Percentiles rank a stretch among this genome's conserved stretches.
Conservation (phyloP, 345 rosid species). For the Isatis tinctoria region DNA sequence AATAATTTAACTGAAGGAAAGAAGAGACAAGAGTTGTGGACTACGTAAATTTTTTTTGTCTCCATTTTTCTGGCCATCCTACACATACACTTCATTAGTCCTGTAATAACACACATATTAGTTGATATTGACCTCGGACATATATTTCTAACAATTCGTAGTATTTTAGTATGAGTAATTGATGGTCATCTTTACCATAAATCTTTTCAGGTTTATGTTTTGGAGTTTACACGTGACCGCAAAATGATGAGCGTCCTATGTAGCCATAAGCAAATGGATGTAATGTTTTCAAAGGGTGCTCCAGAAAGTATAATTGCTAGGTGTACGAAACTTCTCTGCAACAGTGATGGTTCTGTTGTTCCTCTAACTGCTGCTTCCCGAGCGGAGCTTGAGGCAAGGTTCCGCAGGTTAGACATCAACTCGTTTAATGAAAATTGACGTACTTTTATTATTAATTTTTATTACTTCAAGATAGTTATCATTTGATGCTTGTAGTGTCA, state of each 20-base stretch:
- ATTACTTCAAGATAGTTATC: constrained; percentile 1
- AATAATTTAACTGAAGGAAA: not conserved
- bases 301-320: constrained; percentile 90
- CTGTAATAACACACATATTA: not conserved
- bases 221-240: constrained; percentile 98
- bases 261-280: constrained; percentile 61
- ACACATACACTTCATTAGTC: not conserved
- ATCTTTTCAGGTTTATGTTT: constrained; percentile 63
- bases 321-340: constrained; percentile 76
- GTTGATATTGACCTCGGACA: not conserved
- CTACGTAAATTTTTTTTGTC: not conserved
- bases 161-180: constrained; percentile 1
- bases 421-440: not conserved
- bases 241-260: constrained; percentile 98
- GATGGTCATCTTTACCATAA: constrained; percentile 17
- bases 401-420: constrained; percentile 50
- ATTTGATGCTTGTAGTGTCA: constrained; percentile 3
- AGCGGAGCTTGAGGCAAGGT: constrained; percentile 78
- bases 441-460: not conserved
- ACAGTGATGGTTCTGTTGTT: constrained; percentile 73
- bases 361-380: constrained; percentile 65
- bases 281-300: constrained; percentile 96
- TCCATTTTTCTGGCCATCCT: not conserved
- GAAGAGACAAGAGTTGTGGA: constrained; percentile 5
- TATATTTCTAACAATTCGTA: not conserved